Evolutionary conservation across 768 basidiomycete species (phyloP).

Genomic region (Termitomyces sp.): DNA sequence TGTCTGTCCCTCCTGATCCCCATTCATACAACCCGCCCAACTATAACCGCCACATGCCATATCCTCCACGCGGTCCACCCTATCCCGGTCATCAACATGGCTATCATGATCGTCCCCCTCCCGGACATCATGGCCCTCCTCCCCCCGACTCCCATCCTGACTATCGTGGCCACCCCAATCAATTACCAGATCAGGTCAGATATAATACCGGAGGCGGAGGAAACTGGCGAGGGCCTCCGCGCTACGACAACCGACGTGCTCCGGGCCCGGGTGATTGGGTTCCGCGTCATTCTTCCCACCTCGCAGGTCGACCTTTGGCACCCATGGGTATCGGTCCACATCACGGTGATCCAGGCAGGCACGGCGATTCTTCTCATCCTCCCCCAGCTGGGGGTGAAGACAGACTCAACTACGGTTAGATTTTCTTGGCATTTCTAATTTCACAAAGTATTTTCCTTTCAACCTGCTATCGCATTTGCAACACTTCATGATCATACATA

Average conservation of each 20-base stretch:
- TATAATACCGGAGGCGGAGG: not conserved
- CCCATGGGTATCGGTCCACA: not conserved
- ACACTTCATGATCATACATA: not conserved
- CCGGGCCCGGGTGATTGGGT: not conserved
- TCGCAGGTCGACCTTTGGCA: conserved; percentile 5
- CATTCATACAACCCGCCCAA: not conserved
- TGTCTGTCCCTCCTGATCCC: conserved; percentile 15
- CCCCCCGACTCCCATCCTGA: not conserved
- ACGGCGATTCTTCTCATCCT: conserved; percentile 1
- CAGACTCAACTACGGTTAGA: conserved; percentile 16
- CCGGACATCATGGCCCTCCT: not conserved
- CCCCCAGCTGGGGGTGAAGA: conserved; percentile 2
- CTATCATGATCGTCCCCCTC: not conserved
- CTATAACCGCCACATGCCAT: conserved; percentile 10
- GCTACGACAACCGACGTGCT: not conserved
- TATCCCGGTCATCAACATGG: not conserved
- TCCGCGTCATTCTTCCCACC: not conserved
- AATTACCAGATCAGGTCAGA: not conserved
- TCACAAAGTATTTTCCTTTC: not conserved
- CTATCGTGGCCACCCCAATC: not conserved
- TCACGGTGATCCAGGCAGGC: conserved; percentile 2
- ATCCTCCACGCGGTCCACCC: not conserved
- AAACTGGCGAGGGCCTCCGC: not conserved
- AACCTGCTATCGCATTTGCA: not conserved
- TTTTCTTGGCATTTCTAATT: not conserved